phyloP scores from a whole-genome alignment of 257 asterid genomes.

The Ilex asprella region DNA sequence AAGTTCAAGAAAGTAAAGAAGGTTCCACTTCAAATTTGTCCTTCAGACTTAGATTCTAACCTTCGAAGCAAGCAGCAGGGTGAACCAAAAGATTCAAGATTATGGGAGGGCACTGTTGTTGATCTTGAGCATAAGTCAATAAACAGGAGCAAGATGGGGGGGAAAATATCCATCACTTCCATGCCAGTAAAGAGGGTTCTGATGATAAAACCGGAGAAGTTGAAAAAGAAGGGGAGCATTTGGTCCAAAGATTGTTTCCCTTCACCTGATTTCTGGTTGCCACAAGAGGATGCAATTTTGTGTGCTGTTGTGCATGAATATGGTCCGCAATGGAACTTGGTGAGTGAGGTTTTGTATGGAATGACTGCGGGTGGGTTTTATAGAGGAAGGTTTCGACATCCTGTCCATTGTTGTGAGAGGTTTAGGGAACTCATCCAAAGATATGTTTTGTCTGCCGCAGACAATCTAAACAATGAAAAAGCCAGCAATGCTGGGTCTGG shows the following conservation, averaged over 20 bases:
- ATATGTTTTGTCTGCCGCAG: slow-evolving; percentile 61
- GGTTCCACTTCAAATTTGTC: slow-evolving; percentile 40
- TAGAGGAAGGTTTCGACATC: slow-evolving; percentile 83
- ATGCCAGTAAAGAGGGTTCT: slow-evolving; percentile 64
- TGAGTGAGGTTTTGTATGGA: slow-evolving; percentile 71
- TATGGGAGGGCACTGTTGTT: slow-evolving; percentile 35
- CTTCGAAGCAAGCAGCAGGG: slow-evolving; percentile 39
- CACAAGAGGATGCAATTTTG: slow-evolving; percentile 72
- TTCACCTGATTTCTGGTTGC: slow-evolving; percentile 74
- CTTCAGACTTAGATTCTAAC: slow-evolving; percentile 30
- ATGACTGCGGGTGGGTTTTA: slow-evolving; percentile 73
- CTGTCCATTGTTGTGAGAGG: slow-evolving; percentile 90
- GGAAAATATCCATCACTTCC: slow-evolving; percentile 55
- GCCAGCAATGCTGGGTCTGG: slow-evolving; percentile 47
- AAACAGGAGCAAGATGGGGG: slow-evolving; percentile 54
- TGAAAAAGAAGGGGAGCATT: slow-evolving; percentile 53
- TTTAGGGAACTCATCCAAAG: slow-evolving; percentile 83
- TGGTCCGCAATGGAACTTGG: slow-evolving; percentile 87
- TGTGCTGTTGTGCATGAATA: slow-evolving; percentile 83
- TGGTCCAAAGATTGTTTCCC: slow-evolving; percentile 70
- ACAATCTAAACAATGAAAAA: slow-evolving; percentile 59
- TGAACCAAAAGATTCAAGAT: slow-evolving; percentile 39
- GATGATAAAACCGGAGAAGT: slow-evolving; percentile 73
- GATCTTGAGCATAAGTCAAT: slow-evolving; percentile 53
- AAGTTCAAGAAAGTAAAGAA: slow-evolving; percentile 55